Evolutionary conservation across 345 rosid species (phyloP).

Genomic region (Eucalyptus pauciflora): DNA sequence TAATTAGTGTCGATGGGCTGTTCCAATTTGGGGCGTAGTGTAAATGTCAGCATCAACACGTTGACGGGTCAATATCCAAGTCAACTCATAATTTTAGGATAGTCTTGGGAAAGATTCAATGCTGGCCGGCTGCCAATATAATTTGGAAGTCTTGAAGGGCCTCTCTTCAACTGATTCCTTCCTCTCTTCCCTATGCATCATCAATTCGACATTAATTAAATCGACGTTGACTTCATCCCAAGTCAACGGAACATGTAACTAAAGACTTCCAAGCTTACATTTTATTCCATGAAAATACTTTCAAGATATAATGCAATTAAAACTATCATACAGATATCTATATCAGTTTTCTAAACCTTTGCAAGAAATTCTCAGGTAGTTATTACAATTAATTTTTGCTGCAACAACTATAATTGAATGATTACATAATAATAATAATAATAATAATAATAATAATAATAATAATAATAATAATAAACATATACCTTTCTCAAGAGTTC

Average conservation of each 20-base stretch:
- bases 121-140: neutral
- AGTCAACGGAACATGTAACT: neutral
- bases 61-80: neutral
- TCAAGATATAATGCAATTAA: neutral
- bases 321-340: neutral
- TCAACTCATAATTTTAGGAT: neutral
- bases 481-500: neutral
- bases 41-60: neutral
- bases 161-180: too few relatives aligned
- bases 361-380: neutral
- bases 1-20: neutral
- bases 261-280: neutral
- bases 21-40: neutral
- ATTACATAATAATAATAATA: too few relatives aligned
- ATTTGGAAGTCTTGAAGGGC: too few relatives aligned
- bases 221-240: neutral
- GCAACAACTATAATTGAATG: too few relatives aligned
- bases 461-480: too few relatives aligned
- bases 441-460: too few relatives aligned
- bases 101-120: neutral
- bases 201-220: too few relatives aligned
- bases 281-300: neutral
- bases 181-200: too few relatives aligned
- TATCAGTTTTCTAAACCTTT: neutral
- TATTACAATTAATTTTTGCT: rapidly evolving